Conservation (phyloP, 176 grass and related monocot species). For the Eragrostis curvula region DNA sequence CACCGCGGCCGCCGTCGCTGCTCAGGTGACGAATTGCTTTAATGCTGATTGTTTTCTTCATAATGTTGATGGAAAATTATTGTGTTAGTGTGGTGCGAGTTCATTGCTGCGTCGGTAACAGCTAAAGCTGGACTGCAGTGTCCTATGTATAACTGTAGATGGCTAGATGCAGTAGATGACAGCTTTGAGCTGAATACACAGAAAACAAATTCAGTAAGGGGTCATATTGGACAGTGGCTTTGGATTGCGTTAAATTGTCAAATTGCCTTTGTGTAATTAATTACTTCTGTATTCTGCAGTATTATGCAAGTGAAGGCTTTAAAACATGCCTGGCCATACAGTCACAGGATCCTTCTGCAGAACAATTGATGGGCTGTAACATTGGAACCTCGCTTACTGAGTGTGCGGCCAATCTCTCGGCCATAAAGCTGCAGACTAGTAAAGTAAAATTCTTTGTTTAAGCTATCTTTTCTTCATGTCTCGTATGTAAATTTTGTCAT, state of each 20-base stretch:
- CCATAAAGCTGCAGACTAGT: slow-evolving; percentile 79
- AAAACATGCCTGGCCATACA: slow-evolving; percentile 79
- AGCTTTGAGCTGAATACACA: slow-evolving; percentile 5
- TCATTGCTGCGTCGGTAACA: background rate
- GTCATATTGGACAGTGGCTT: background rate
- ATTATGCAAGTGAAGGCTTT: slow-evolving; percentile 84
- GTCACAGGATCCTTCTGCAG: slow-evolving; percentile 68
- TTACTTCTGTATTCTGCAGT: slow-evolving; percentile 42
- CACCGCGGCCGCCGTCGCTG: slow-evolving; percentile 72
- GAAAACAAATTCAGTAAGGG: background rate
- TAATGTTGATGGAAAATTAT: background rate
- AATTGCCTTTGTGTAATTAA: background rate
- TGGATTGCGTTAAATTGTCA: background rate
- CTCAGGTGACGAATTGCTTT: slow-evolving; percentile 48
- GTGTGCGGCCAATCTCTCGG: slow-evolving; percentile 61
- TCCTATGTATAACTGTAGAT: background rate
- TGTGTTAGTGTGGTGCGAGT: background rate
- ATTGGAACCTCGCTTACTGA: slow-evolving; percentile 57
- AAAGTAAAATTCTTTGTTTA: slow-evolving; percentile 60
- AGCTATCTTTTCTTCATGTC: background rate
- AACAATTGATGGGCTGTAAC: slow-evolving; percentile 78
- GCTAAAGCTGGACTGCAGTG: background rate
- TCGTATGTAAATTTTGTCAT: background rate
- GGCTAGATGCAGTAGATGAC: background rate
- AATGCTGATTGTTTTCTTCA: background rate